Base-by-base conservation (phyloP, 2,329 filamentous ascomycete species). In the Epichloe amarillans region DNA sequence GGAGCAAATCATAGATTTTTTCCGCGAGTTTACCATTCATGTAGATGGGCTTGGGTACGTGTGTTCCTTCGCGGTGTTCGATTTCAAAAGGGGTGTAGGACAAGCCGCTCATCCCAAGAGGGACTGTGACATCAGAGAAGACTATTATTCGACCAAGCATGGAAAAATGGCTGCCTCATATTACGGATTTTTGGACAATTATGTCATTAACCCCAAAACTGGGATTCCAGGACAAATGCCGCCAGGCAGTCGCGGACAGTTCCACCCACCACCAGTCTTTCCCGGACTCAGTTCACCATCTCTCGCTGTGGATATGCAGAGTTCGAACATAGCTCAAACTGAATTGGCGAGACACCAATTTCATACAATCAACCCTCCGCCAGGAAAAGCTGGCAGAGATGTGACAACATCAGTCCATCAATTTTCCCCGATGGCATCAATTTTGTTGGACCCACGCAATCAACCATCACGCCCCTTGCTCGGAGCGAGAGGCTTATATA, bases 121-220 rank as follows among this genome's bases (percentile, higher is more conserved):
- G 50, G 65, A 60, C 55, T 64, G 74, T n/a, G 85, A 89, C 62
- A 77, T 89, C 10, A 82, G 93, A 11, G 87, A 93, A 53, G 90
- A 96, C 58, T 97, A 97, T 64, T 97, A 93, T 62, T 83, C 88
- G 21, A 88, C 89, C 10, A 96, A 96, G 62, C 90, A 98, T 61
- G 88, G 90, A 55, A 98, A 98, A 70, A 95, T 98, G 88, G 84
- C 93, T n/a, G 87, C 89, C 15, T 97, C 91, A 0, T 93, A 96
- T 64, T 90, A 93, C 61, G 89, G 90, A 2, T 98, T 98, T 65
- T 73, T 96, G 53, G 89, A 96, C 62, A 90, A 95, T 58, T 98
- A 98, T 60, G 80, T 84, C 14, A 79, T 83, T 46, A 87, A 88
- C 59, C 81, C 83, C 3, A 83, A 82, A 64, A 80, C 78, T 6